Conservation (phyloP, 2,329 filamentous ascomycete species). For the Botryotinia calthae region DNA sequence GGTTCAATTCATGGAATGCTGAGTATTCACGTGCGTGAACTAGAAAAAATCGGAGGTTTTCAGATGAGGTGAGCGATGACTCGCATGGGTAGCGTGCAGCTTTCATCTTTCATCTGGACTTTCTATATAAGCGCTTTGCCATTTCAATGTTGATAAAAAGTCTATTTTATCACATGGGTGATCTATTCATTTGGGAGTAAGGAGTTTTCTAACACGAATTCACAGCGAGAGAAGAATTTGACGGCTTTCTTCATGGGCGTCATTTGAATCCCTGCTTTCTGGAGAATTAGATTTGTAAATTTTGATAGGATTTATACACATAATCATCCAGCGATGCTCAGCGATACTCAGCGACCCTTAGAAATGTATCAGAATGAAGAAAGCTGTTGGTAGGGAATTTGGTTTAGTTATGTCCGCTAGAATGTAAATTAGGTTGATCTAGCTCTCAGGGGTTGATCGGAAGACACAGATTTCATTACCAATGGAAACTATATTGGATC, state of each 20-base stretch:
- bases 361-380: neutral
- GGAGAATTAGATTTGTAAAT: neutral
- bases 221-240: neutral
- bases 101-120: neutral
- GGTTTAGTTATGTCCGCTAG: neutral
- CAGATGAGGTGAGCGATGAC: neutral
- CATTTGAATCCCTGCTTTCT: neutral
- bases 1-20: neutral
- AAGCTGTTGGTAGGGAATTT: neutral
- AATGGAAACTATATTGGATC: neutral
- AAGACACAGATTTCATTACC: neutral
- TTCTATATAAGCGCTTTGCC: neutral
- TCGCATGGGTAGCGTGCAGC: neutral
- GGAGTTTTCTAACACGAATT: neutral
- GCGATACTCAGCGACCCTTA: neutral
- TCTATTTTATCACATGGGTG: neutral
- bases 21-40: neutral
- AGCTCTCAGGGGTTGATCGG: neutral
- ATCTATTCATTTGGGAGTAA: neutral
- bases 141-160: rapidly evolving
- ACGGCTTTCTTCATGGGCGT: neutral
- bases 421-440: neutral
- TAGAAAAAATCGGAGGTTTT: neutral
- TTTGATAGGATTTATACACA: neutral
- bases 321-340: neutral